A percentile compares a stretch with the other conserved stretches of the same genome.
These are phyloP conservation scores for Cucurbita moschata DNA, from an alignment of 306 rosid species.

Conservation along the genomic window DNA sequence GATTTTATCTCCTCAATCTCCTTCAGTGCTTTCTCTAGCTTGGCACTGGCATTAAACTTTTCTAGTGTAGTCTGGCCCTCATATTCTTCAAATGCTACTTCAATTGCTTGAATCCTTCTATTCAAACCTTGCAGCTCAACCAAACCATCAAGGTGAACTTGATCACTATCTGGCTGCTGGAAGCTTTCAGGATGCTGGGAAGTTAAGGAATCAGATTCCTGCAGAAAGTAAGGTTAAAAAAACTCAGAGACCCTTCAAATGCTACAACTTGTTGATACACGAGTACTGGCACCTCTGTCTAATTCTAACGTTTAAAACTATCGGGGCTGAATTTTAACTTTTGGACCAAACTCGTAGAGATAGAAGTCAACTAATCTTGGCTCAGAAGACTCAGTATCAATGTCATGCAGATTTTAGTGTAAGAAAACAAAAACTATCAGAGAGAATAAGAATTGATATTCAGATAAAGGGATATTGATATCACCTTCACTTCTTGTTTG, in stretches of 20 bases:
- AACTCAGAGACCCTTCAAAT: not conserved
- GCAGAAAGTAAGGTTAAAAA: conserved; percentile 4
- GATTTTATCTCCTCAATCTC: conserved; percentile 48
- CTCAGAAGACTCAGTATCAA: not conserved
- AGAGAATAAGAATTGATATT: not conserved
- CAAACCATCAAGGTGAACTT: conserved; percentile 21
- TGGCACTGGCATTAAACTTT: conserved; percentile 22
- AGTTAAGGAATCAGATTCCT: conserved; percentile 34
- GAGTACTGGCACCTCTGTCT: not conserved
- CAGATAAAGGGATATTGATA: not conserved
- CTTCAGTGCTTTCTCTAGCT: conserved; percentile 34
- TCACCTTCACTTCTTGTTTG: conserved; percentile 42
- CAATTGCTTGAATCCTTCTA: conserved; percentile 58
- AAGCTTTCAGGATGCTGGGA: conserved; percentile 23
- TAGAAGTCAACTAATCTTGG: not conserved
- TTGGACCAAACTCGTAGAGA: not conserved
- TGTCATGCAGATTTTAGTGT: not conserved
- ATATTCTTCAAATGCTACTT: conserved; percentile 27
- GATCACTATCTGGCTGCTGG: conserved; percentile 22
- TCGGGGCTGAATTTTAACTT: too few relatives aligned
- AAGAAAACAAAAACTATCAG: not conserved
- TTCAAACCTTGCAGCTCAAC: conserved; percentile 42
- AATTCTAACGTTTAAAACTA: too few relatives aligned
- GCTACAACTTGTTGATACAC: not conserved
- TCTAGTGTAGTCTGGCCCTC: conserved; percentile 19